Percentiles rank a stretch among this genome's conserved stretches.
Evolutionary conservation across 768 basidiomycete species (phyloP).

Genomic region (Filobasidium floriforme): DNA sequence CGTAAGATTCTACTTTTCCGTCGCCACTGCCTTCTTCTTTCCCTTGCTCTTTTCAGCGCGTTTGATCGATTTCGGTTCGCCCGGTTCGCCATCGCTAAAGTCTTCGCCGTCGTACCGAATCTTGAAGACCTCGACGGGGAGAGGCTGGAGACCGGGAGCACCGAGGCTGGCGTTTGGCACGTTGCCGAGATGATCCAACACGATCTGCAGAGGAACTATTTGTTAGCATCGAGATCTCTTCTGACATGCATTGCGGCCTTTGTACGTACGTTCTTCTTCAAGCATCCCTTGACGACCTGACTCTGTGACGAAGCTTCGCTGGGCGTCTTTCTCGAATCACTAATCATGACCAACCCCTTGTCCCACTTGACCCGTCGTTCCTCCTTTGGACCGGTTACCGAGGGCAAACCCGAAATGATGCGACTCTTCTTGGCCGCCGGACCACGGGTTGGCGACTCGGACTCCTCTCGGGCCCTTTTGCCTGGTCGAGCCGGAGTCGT

Average conservation of each 20-base stretch:
- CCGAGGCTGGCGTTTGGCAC: constrained; percentile 23
- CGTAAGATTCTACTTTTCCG: neutral
- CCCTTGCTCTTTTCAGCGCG: constrained; percentile 1
- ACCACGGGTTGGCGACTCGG: constrained; percentile 9
- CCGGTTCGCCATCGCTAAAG: constrained; percentile 6
- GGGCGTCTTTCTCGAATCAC: neutral
- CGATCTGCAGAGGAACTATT: constrained; percentile 21
- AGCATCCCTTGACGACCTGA: constrained; percentile 25
- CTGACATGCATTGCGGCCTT: neutral
- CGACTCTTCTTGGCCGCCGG: constrained; percentile 18
- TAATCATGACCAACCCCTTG: constrained; percentile 36
- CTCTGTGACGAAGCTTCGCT: constrained; percentile 3
- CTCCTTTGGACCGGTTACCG: neutral
- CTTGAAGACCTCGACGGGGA: constrained; percentile 10
- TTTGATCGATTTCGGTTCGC: neutral
- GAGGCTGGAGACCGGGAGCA: constrained; percentile 9
- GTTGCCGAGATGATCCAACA: constrained; percentile 41
- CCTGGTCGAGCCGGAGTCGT: constrained; percentile 32
- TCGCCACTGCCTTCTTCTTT: neutral
- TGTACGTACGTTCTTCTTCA: constrained; percentile 16
- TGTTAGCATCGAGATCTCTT: neutral
- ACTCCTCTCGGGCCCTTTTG: constrained; percentile 27
- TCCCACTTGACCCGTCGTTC: constrained; percentile 41
- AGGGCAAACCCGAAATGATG: neutral
- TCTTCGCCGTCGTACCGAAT: constrained; percentile 20